Evolutionary conservation across 768 basidiomycete species (phyloP), one percentile per base, ranked within the genome.

Genomic region (Auricularia auricula-judae): DNA sequence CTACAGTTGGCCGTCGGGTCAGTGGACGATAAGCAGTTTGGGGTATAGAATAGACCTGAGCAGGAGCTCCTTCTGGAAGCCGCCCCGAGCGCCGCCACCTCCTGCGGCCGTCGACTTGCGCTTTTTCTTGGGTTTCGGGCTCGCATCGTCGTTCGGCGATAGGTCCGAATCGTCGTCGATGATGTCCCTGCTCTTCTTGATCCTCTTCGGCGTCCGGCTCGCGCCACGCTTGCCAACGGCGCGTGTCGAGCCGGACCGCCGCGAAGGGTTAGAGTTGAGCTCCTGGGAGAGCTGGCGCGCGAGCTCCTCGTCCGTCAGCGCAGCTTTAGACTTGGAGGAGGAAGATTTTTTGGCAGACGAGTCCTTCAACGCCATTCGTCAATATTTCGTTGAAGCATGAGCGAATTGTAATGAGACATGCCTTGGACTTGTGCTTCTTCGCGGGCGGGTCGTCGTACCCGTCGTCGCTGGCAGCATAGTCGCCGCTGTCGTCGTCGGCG

Each of bases 11-110:
- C 10, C 14, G 4, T 61, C 47, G 1, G 36, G 43, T 59, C 36
- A 70, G 53, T 29, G 51, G n/a, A 65, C 62, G 66, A 58, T 33
- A 29, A 62, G 12, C 33, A 63, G 58, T 3, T 53, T 53, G 61
- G 56, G 54, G 47, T 47, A 70, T 73, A 5, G 47, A 18, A 66
- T 69, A 14, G 12, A 89, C 90, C 89, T 92, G 66, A 93, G 76
- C 16, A 73, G 72, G 71, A 86, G 91, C 70, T 88, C 87, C 74
- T 92, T 92, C 60, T 82, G 83, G 72, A 93, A 91, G 29, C 89
- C 90, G 16, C 88, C 89, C 71, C 81, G 84, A 29, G 85, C 84
- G 58, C 75, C 74, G 44, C 80, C 77, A 12, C 81, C 79, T 53
- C 54, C 68, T 14, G 14, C 43, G 16, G n/a, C 14, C 42, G 39